Conservation (phyloP, 768 basidiomycete genomes). For the Boletales sp. region DNA sequence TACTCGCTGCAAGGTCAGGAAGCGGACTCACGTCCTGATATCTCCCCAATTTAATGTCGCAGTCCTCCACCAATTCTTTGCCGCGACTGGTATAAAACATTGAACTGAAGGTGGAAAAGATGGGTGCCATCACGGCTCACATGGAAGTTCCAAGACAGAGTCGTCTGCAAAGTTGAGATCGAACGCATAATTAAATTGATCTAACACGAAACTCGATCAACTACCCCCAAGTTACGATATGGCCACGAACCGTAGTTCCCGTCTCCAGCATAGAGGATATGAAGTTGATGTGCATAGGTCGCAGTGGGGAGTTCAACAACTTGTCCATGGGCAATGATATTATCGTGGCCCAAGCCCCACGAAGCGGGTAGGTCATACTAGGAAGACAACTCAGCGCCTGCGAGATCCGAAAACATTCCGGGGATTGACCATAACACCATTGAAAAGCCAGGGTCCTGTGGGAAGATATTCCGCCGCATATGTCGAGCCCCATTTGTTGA, state of each 20-base stretch:
- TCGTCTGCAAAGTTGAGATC: slow-evolving; percentile 36
- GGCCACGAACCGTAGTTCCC: slow-evolving; percentile 29
- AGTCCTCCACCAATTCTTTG: slow-evolving; percentile 45
- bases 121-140: slow-evolving; percentile 21
- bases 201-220: slow-evolving; percentile 8
- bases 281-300: slow-evolving; percentile 44
- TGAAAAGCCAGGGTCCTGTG: slow-evolving; percentile 34
- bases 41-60: slow-evolving; percentile 39
- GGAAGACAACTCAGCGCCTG: background rate
- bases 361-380: slow-evolving; percentile 41
- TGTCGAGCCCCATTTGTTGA: slow-evolving; percentile 38
- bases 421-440: slow-evolving; percentile 37
- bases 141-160: slow-evolving; percentile 31
- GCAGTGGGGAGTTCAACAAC: slow-evolving; percentile 30
- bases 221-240: background rate
- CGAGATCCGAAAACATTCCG: background rate
- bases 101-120: background rate
- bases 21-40: slow-evolving; percentile 38
- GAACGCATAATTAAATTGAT: slow-evolving; percentile 34
- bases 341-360: slow-evolving; percentile 43
- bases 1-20: background rate
- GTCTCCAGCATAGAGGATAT: slow-evolving; percentile 47
- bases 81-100: slow-evolving; percentile 32
- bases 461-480: slow-evolving; percentile 42
- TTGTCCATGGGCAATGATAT: slow-evolving; percentile 43